Base-by-base conservation (phyloP, 495 filamentous ascomycete genomes). In the Neurospora pannonica region DNA sequence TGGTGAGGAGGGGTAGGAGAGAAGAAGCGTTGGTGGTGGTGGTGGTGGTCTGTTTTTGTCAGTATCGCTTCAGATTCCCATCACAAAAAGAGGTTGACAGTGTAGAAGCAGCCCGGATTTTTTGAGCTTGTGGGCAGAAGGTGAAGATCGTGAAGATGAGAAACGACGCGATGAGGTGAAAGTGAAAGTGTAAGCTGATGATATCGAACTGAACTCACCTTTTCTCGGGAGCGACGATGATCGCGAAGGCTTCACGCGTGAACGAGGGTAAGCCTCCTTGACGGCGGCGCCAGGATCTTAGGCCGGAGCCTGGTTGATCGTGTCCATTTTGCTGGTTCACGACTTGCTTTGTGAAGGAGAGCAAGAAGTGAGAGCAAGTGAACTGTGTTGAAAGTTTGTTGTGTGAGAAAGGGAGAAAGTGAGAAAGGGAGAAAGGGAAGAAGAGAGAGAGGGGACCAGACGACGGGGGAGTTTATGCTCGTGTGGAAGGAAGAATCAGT, bases 191-290 rank as follows among this genome's bases (percentile, higher is more conserved):
- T 1, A 19, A 62, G 15, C 2, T 34, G 13, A 34, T 62, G 15
- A 19, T 62, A 9, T 19, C 28, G 28, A 34, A 34, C 10, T 24
- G 9, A 19, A 77, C 81, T 71, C 42, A 80, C 85, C 84, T 70
- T 85, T 83, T 38, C 81, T 83, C 0, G 86, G 87, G 70, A 90
- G 86, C 0, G 86, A 85, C 31, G 31, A 31, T 31, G 31, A 31
- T 31, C 31, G 31, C 31, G 31, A 31, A 31, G 31, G 31, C 31
- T 31, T 31, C 31, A 31, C 31, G 31, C 31, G 31, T 31, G 31
- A 31, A 31, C 31, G 31, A 31, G 31, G 31, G 31, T 31, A 31
- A 31, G 31, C 31, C 31, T 31, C 31, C 31, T 31, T 31, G 31
- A 31, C 31, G 31, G 31, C 31, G 31, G 31, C 31, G 31, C 31